Percentiles rank a stretch among this genome's conserved stretches.
These are phyloP conservation scores for Pezicula rhizophila DNA, from an alignment of 2,329 filamentous ascomycete species.

Conservation along the genomic window DNA sequence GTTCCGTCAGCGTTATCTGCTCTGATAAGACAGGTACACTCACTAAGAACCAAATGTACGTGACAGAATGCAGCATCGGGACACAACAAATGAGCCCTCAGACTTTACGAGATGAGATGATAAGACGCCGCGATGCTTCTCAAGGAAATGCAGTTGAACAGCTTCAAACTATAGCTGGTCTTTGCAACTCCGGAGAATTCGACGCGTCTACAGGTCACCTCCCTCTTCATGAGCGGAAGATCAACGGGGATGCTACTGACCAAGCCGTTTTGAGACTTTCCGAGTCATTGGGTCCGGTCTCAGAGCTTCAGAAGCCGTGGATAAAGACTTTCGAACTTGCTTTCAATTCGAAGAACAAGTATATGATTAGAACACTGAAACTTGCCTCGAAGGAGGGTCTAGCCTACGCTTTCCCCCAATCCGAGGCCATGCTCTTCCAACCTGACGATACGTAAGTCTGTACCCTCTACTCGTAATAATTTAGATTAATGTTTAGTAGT, in stretches of 20 bases:
- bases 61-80: conserved; percentile 62
- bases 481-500: conserved; percentile 12
- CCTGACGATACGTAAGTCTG: conserved; percentile 20
- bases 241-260: conserved; percentile 73
- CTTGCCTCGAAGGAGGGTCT: conserved; percentile 34
- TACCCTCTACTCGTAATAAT: neutral
- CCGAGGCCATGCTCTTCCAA: conserved; percentile 23
- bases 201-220: conserved; percentile 56
- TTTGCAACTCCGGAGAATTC: conserved; percentile 73
- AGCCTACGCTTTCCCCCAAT: conserved; percentile 31
- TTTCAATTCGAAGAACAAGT: conserved; percentile 83
- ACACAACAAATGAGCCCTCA: conserved; percentile 37
- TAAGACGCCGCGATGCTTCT: conserved; percentile 14
- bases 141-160: conserved; percentile 43
- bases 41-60: conserved; percentile 65
- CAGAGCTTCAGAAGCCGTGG: conserved; percentile 57
- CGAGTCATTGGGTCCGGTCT: conserved; percentile 55
- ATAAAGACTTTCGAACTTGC: conserved; percentile 60
- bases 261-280: conserved; percentile 68
- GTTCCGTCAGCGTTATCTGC: conserved; percentile 66
- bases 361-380: conserved; percentile 62
- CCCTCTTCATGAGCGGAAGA: conserved; percentile 54
- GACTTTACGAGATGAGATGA: conserved; percentile 41
- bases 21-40: conserved; percentile 73
- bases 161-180: conserved; percentile 53